phyloP scores from a whole-genome alignment of 164 flowering plant species.

The Litsea cubeba region DNA sequence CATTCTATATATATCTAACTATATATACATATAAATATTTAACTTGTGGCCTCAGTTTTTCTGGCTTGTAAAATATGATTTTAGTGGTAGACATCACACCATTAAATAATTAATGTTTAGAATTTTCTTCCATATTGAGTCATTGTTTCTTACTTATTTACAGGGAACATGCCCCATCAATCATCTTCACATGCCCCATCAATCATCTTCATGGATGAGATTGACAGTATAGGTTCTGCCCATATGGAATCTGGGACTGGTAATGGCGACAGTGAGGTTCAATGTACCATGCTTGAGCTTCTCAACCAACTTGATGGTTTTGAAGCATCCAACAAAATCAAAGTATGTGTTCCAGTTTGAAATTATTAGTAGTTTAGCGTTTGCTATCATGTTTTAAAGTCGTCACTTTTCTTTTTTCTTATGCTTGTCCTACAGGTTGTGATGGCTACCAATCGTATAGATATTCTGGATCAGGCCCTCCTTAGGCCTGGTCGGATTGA shows the following conservation, averaged over 20 bases:
- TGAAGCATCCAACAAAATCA: slow-evolving; percentile 97
- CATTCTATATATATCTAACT: no score
- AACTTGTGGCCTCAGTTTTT: neutral
- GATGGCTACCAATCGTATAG: slow-evolving; percentile 98
- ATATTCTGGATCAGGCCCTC: slow-evolving; percentile 94
- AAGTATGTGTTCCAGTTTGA: slow-evolving; percentile 32
- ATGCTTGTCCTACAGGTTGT: slow-evolving; percentile 47
- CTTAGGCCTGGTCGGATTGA: slow-evolving; percentile 98
- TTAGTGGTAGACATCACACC: no score
- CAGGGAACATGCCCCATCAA: slow-evolving; percentile 99
- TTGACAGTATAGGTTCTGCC: slow-evolving; percentile 98
- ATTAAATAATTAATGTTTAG: neutral
- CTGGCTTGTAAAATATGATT: no score
- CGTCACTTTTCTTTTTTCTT: neutral
- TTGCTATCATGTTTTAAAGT: no score
- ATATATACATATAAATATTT: neutral
- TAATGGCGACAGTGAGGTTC: slow-evolving; percentile 98
- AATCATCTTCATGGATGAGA: slow-evolving; percentile 99
- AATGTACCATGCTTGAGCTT: slow-evolving; percentile 97
- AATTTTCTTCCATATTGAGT: neutral
- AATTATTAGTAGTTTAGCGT: no score
- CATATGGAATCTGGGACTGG: slow-evolving; percentile 99
- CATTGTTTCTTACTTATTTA: neutral
- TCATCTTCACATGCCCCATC: no score
- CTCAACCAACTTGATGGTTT: slow-evolving; percentile 98